Evolutionary conservation across 257 asterid genomes (phyloP).

Genomic region (Vinca minor): DNA sequence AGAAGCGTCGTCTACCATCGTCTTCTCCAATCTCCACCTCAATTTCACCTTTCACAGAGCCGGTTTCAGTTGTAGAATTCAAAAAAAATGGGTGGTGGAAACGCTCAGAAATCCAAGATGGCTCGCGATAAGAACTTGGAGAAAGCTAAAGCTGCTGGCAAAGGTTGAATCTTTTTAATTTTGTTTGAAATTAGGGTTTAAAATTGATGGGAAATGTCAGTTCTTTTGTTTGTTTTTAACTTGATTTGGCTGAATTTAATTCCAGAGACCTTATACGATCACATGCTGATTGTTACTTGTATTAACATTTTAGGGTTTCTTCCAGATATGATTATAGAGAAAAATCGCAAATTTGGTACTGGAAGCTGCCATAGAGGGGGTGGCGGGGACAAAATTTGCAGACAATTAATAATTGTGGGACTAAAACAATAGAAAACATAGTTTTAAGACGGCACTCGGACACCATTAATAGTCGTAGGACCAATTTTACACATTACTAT

Average conservation of each 20-base stretch:
- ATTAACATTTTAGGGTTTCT: neutral
- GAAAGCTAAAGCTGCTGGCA: conserved; percentile 49
- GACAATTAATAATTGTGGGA: too few relatives aligned
- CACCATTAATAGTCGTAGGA: too few relatives aligned
- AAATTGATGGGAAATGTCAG: conserved; percentile 4
- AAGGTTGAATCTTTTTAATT: conserved; percentile 49
- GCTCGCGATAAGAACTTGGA: conserved; percentile 83
- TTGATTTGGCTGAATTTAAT: neutral
- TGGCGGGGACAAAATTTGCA: too few relatives aligned
- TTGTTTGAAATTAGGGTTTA: conserved; percentile 13
- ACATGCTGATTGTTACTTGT: neutral
- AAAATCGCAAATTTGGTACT: too few relatives aligned
- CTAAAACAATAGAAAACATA: too few relatives aligned
- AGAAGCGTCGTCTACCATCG: neutral
- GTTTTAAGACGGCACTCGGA: too few relatives aligned
- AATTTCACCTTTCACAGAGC: neutral
- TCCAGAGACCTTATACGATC: neutral
- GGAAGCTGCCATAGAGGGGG: too few relatives aligned
- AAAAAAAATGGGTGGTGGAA: conserved; percentile 70
- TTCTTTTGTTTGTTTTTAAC: neutral
- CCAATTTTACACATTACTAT: too few relatives aligned
- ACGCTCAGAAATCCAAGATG: conserved; percentile 74
- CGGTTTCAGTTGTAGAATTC: neutral
- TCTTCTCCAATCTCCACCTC: neutral
- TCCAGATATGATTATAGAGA: too few relatives aligned